Evolutionary conservation across 768 basidiomycete species (phyloP), one percentile per base, ranked within the genome.

Genomic region (Lepiota subincarnata): DNA sequence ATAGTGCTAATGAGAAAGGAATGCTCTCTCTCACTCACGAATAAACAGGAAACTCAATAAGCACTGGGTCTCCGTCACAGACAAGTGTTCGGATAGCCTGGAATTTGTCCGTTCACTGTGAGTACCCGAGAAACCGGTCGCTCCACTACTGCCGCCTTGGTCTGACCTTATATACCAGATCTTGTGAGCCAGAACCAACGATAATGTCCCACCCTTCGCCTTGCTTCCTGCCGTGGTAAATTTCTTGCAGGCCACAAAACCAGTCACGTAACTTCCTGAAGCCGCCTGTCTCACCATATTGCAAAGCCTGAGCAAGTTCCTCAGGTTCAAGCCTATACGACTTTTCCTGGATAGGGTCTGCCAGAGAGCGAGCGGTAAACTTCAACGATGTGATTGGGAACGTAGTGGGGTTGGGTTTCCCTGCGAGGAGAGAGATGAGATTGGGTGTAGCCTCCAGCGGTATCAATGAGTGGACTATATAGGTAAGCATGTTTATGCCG

Each of bases 351-450:
- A 61, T 57, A 12, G 73, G 70, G 51, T 79, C 69, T 18, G 64
- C 66, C 2, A 80, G 80, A 8, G 81, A 79, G 16, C 76, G 71
- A 3, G 83, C 75, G 1, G 74, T 80, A 66, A 90, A 83, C 50
- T 78, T 84, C 60, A 98, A 72, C 0, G 86, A 84, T 1, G 84
- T 84, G 72, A 98, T 90, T 1, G 96, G 96, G 72, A 98, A 98
- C n/a, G 91, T 88, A n/a, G 77, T 73, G 6, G 85, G 78, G 62
- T 96, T 95, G 4, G 96, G 96, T 67, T 95, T 93, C 22, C 96
- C 96, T 0, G 94, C 94, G 6, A 95, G 80, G 28, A 94, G 67
- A 2, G 87, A 90, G 52, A 94, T 83, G 34, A 91, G 65, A 0
- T 89, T 89, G 0, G 93, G 92, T 0, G 73, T 78, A 19, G 77